A percentile compares a stretch with the other conserved stretches of the same genome.
These are phyloP conservation scores for Auricularia auricula-judae DNA, from an alignment of 768 basidiomycete genomes.

Conservation along the genomic window DNA sequence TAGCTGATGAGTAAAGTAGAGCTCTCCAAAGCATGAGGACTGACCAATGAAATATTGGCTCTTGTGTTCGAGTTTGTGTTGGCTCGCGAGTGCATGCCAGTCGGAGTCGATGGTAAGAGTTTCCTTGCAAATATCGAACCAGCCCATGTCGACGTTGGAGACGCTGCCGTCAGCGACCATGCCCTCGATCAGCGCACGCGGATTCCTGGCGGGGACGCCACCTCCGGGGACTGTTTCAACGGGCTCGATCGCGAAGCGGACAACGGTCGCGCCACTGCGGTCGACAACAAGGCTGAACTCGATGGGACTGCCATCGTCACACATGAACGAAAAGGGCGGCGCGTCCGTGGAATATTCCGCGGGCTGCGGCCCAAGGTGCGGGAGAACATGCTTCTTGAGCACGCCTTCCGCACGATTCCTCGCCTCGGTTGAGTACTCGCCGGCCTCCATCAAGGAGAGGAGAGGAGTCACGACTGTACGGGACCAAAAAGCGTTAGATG, in stretches of 20 bases:
- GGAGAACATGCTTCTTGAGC: background rate
- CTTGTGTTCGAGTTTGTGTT: background rate
- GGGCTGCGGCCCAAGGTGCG: background rate
- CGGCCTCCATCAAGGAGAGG: too few species aligned
- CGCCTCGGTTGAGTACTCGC: too few species aligned
- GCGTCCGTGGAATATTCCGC: background rate
- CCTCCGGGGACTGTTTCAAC: background rate
- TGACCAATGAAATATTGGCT: background rate
- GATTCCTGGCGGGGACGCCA: background rate
- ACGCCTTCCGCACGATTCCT: too few species aligned
- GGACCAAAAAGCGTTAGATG: too few species aligned
- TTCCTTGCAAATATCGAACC: background rate
- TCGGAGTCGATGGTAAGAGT: background rate
- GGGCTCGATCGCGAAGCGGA: background rate
- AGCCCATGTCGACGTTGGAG: background rate
- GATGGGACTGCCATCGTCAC: background rate
- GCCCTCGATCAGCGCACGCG: background rate
- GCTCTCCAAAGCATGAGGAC: background rate
- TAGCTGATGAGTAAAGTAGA: background rate
- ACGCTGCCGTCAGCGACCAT: background rate
- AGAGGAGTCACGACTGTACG: too few species aligned
- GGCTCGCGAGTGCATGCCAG: background rate
- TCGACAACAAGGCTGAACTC: background rate
- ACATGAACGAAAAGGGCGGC: background rate
- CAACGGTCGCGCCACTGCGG: background rate